Conservation (phyloP, 257 asterid species). For the Ocimum tenuiflorum region DNA sequence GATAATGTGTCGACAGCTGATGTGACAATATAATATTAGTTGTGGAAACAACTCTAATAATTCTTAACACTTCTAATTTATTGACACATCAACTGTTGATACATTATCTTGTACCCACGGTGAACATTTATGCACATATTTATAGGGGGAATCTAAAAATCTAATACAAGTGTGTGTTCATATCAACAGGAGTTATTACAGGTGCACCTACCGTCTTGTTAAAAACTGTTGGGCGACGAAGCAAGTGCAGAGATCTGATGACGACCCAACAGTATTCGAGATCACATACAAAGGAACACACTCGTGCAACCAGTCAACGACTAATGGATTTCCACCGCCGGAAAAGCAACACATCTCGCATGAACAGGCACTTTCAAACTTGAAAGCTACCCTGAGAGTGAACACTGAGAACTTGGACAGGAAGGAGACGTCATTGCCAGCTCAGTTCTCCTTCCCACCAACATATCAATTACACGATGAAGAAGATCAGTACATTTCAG, state of each 20-base stretch:
- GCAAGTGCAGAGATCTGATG: conserved; percentile 93
- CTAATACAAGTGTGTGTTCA: conserved; percentile 10
- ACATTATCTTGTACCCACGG: no score
- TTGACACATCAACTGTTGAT: no score
- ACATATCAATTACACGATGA: conserved; percentile 30
- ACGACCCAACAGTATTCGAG: conserved; percentile 64
- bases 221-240: conserved; percentile 82
- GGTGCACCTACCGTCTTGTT: conserved; percentile 61
- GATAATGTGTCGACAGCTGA: no score
- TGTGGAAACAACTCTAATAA: no score
- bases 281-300: conserved; percentile 75
- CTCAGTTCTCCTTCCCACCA: conserved; percentile 54
- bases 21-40: no score
- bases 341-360: conserved; percentile 29
- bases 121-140: no score
- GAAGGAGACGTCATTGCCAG: conserved; percentile 20
- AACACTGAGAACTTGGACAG: conserved; percentile 34
- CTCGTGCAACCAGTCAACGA: conserved; percentile 39
- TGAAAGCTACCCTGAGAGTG: conserved; percentile 51
- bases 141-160: background rate
- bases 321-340: conserved; percentile 32
- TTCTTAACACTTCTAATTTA: no score
- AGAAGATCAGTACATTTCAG: conserved; percentile 30
- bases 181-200: conserved; percentile 76
- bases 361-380: conserved; percentile 35